These are phyloP conservation scores for Auriculariales sp. DNA, from an alignment of 768 basidiomycete species.

Conservation along the genomic window DNA sequence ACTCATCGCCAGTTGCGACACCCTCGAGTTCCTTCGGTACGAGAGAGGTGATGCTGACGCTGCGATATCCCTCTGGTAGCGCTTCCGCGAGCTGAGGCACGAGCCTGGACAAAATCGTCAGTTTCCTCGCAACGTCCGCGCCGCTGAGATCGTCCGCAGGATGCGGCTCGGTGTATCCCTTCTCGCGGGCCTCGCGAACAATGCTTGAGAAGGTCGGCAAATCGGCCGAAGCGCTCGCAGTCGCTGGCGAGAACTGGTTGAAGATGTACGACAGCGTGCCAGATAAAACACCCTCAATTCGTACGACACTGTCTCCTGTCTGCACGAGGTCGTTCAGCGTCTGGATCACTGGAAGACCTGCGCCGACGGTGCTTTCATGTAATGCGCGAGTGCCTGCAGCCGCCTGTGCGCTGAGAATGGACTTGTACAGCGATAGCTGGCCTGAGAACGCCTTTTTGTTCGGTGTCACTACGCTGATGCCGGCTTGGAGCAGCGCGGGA, in stretches of 20 bases:
- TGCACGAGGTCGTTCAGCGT: constrained; percentile 84
- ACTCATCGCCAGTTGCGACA: constrained; percentile 64
- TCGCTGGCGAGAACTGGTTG: background rate
- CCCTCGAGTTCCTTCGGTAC: constrained; percentile 63
- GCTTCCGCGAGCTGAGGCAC: constrained; percentile 29
- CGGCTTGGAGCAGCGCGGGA: constrained; percentile 60
- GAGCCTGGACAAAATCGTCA: constrained; percentile 84
- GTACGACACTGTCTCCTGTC: constrained; percentile 84
- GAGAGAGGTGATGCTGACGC: constrained; percentile 72
- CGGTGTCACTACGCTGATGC: constrained; percentile 83
- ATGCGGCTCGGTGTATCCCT: constrained; percentile 97
- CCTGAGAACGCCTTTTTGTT: constrained; percentile 96
- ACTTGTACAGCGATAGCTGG: constrained; percentile 46
- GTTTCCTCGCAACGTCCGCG: constrained; percentile 91
- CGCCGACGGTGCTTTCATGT: constrained; percentile 90
- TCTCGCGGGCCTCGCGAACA: constrained; percentile 74
- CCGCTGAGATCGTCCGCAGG: constrained; percentile 95
- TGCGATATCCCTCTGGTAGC: constrained; percentile 56
- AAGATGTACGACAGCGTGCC: constrained; percentile 93
- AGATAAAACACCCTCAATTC: constrained; percentile 95
- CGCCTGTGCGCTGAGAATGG: constrained; percentile 45
- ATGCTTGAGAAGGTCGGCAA: constrained; percentile 37
- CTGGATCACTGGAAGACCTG: constrained; percentile 82
- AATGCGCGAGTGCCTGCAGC: constrained; percentile 53
- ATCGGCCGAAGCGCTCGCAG: constrained; percentile 18